Evolutionary conservation across 2,329 filamentous ascomycete species (phyloP), one percentile per base, ranked within the genome.

Genomic region (Aspergillus sp.): DNA sequence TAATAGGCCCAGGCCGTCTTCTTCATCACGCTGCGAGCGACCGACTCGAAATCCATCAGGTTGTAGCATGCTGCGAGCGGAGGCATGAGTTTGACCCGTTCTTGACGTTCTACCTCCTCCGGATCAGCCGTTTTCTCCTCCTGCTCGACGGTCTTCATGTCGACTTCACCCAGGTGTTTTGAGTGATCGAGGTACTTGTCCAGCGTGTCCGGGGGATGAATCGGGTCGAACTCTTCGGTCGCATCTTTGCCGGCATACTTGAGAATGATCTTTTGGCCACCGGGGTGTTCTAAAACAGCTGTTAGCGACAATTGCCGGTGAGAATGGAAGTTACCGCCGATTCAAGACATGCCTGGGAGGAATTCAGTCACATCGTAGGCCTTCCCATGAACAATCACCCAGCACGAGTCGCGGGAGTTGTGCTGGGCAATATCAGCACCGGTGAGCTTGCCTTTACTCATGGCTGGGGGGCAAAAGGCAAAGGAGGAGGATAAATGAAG

Each of bases 1-100:
- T 99, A 99, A 80, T 99, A 99, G 26, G 90, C 95, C 95, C 95
- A 99, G 0, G 94, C 94, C 1, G 89, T 90, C 81, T 90, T 96
- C 85, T 96, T 97, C 94, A 98, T 97, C 58, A 96, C 87, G 45
- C 87, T 83, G 69, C 89, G 87, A 5, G 95, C 95, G 39, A 98
- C 94, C 3, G 91, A 87, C 82, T 99, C 95, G 75, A 99, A 99
- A 78, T 99, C 95, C 80, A 95, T 86, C 61, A 97, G 79, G 74
- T 97, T 97, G 78, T 93, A 96, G 81, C 92, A 96, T 74, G 96
- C 90, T 65, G 90, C 88, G 61, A 97, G 80, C 51, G 87, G 81
- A 0, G 93, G 93, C 87, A 92, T 96, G 61, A 84, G 80, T 67
- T 84, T 81, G 58, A 92, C 85, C 58, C 91, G 87, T 73, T 93